Base-by-base conservation (phyloP, 2,329 filamentous ascomycete species). In the Colletotrichum sp. region DNA sequence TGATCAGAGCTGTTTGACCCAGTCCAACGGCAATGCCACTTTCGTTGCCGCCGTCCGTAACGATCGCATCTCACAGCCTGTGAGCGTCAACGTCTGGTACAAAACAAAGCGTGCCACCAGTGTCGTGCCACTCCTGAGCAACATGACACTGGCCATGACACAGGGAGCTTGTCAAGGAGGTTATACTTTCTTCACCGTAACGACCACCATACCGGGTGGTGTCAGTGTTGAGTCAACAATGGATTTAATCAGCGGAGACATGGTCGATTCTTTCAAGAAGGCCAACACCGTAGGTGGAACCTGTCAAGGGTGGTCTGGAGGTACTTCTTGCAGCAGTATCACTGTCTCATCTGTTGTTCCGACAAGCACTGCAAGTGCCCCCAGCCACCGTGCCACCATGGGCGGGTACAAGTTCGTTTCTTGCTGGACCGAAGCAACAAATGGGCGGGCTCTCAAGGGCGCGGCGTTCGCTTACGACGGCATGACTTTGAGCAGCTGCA, bases 351-450 rank as follows among this genome's bases (percentile, higher is more conserved):
- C 79, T 9, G 70, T 77, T 24, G 34, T 34, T 15, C 30, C 76
- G 59, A 69, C 80, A 9, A 79, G 77, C 24, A 79, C 80, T 44
- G 74, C 69, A 3, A 78, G 85, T 7, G 80, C 79, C 21, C 82
- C 82, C n/a, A 83, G 80, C 62, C 85, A 86, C 73, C 85, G 86
- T 62, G 79, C 82, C 9, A 82, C 80, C 1, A 80, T 90, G 6
- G 86, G 86, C 71, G 86, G 88, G 60, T 95, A 92, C 86, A 85
- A 86, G 63, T 88, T 91, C 78, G 82, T 89, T 16, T 93, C 93
- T 70, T 95, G 93, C 84, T 93, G 90, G 80, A 86, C 85, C 32
- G 89, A 90, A 77, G 79, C 84, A 71, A 84, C 84, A 15, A 87
- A 87, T 9, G 85, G 85, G 13, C 86, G 89, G n/a, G 88, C 89